These are phyloP conservation scores for Acacia concinna DNA, from an alignment of 331 rosid species.

Conservation along the genomic window DNA sequence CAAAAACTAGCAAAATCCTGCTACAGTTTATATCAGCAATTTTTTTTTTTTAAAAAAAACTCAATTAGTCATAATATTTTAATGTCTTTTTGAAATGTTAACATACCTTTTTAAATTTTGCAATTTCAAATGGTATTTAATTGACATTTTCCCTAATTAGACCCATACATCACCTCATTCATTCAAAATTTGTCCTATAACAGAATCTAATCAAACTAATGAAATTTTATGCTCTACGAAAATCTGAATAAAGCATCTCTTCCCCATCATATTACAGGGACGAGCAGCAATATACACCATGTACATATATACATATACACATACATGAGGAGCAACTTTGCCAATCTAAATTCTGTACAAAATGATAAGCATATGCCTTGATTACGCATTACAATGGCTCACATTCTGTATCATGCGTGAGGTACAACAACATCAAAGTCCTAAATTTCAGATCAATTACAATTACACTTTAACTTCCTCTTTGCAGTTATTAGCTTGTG, in stretches of 20 bases:
- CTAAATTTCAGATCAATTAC: conserved; percentile 26
- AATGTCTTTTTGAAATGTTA: too few species aligned
- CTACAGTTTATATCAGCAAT: too few species aligned
- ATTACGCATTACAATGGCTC: conserved; percentile 20
- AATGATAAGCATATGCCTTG: conserved; percentile 25
- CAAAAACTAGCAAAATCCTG: too few species aligned
- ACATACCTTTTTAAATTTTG: too few species aligned
- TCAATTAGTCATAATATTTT: too few species aligned
- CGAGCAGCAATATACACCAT: background rate
- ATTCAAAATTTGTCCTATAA: background rate
- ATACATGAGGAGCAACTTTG: conserved; percentile 28
- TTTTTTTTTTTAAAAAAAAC: too few species aligned
- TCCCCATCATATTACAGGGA: background rate
- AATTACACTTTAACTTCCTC: conserved; percentile 16
- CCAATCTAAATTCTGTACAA: conserved; percentile 51
- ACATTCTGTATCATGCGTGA: conserved; percentile 13
- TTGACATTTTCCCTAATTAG: too few species aligned
- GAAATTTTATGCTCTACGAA: background rate
- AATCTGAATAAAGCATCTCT: background rate
- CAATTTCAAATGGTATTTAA: too few species aligned
- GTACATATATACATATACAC: background rate
- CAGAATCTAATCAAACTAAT: too few species aligned
- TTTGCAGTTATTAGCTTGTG: conserved; percentile 5
- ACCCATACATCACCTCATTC: background rate
- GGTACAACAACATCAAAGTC: conserved; percentile 39